Conservation (phyloP, 2,329 filamentous ascomycete genomes). For the Uncinocarpus reesii region DNA sequence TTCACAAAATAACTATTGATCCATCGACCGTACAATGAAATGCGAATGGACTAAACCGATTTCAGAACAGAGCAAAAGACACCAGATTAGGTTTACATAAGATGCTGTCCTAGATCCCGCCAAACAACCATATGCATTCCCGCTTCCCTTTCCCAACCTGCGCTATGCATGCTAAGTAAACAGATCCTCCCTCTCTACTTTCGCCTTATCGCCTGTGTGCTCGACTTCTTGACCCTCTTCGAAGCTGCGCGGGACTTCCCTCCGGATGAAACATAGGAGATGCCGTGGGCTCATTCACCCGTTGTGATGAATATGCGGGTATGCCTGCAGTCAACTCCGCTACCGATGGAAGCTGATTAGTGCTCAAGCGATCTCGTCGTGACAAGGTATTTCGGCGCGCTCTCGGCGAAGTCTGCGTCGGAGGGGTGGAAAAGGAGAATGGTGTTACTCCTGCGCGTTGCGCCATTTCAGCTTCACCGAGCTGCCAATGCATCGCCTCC, state of each 20-base stretch:
- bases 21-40: not conserved
- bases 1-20: not conserved
- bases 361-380: conserved; percentile 30
- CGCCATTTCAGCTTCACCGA: conserved; percentile 90
- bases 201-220: conserved; percentile 6
- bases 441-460: conserved; percentile 58
- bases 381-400: conserved; percentile 31
- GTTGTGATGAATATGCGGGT: conserved; percentile 35
- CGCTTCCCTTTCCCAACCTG: conserved; percentile 6
- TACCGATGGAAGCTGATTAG: conserved; percentile 35
- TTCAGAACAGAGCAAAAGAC: not conserved
- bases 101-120: conserved; percentile 4
- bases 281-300: conserved; percentile 10
- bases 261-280: conserved; percentile 10
- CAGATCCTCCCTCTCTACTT: not conserved
- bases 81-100: conserved; percentile 11
- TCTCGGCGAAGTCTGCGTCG: conserved; percentile 34
- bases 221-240: conserved; percentile 11
- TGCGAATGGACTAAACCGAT: conserved; percentile 2
- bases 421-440: conserved; percentile 58
- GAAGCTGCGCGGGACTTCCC: not conserved
- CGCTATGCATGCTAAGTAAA: conserved; percentile 12
- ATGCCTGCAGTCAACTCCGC: conserved; percentile 40
- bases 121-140: conserved; percentile 4
- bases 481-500: conserved; percentile 96